phyloP scores from a whole-genome alignment of 129 eudicot species.

The Centella asiatica region DNA sequence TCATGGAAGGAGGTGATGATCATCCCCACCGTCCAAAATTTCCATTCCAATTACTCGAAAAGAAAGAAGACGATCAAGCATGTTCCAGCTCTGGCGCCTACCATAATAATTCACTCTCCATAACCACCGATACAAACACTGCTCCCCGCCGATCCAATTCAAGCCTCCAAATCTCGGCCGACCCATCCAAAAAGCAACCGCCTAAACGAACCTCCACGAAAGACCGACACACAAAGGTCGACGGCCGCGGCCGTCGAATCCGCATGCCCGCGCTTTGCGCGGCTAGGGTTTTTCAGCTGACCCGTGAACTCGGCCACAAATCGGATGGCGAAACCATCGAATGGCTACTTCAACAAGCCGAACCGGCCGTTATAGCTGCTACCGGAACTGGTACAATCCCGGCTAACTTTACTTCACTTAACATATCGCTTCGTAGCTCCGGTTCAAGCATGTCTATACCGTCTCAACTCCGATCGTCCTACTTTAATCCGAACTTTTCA shows the following conservation, averaged over 20 bases:
- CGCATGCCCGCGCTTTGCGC: constrained; percentile 99
- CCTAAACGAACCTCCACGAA: constrained; percentile 85
- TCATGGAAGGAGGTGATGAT: constrained; percentile 73
- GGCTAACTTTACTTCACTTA: constrained; percentile 85
- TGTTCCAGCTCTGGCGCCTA: constrained; percentile 33
- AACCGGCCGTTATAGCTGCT: constrained; percentile 89
- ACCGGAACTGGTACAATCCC: constrained; percentile 99
- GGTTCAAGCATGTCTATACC: constrained; percentile 90
- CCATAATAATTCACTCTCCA: constrained; percentile 43
- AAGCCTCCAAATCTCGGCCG: constrained; percentile 26
- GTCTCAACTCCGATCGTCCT: constrained; percentile 64
- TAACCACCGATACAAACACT: constrained; percentile 29
- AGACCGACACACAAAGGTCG: constrained; percentile 93
- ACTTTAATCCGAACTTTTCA: constrained; percentile 62
- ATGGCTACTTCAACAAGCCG: constrained; percentile 96
- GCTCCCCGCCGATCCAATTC: constrained; percentile 25
- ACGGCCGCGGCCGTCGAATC: constrained; percentile 95
- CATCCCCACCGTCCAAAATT: constrained; percentile 66
- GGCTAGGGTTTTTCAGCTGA: constrained; percentile 95
- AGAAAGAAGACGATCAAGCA: constrained; percentile 70
- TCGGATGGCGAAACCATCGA: constrained; percentile 96
- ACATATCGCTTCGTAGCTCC: constrained; percentile 84
- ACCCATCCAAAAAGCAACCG: constrained; percentile 57
- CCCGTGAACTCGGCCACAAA: constrained; percentile 90
- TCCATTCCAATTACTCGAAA: constrained; percentile 70